phyloP scores from a whole-genome alignment of 768 basidiomycete species.

The Piloderma croceum region DNA sequence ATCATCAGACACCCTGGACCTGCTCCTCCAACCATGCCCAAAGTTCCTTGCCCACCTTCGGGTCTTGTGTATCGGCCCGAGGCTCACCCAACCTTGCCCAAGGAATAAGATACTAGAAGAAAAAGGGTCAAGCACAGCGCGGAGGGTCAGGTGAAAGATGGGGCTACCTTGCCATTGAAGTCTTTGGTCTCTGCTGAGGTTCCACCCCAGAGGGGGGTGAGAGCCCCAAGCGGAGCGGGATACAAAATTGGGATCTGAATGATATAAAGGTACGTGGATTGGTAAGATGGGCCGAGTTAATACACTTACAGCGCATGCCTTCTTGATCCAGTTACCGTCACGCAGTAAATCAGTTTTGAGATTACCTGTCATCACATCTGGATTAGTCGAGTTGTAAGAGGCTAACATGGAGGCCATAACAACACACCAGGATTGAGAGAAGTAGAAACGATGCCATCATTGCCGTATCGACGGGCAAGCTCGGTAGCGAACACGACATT shows the following conservation, averaged over 20 bases:
- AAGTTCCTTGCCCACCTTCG: constrained; percentile 21
- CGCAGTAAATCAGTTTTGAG: constrained; percentile 18
- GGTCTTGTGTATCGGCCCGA: constrained; percentile 15
- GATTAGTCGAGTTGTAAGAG: not conserved
- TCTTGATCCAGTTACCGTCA: constrained; percentile 2
- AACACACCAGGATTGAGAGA: constrained; percentile 36
- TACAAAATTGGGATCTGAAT: constrained; percentile 19
- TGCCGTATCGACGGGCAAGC: constrained; percentile 33
- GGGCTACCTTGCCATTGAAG: constrained; percentile 45
- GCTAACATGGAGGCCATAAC: too few relatives aligned
- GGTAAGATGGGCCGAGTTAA: too few relatives aligned
- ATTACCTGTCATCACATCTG: constrained; percentile 3
- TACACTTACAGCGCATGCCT: not conserved
- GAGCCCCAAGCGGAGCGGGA: constrained; percentile 34
- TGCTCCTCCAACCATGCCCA: constrained; percentile 29
- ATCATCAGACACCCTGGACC: constrained; percentile 2
- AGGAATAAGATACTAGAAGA: constrained; percentile 8
- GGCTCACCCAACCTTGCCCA: constrained; percentile 7
- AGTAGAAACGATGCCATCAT: constrained; percentile 36
- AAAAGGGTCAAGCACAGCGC: too few relatives aligned
- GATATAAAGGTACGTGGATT: too few relatives aligned
- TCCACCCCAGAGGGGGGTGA: constrained; percentile 48
- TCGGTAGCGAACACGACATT: constrained; percentile 38
- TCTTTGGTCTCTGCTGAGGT: constrained; percentile 35
- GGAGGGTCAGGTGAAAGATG: too few relatives aligned